These are phyloP conservation scores for Tilletia indica DNA, from an alignment of 1,284 basidiomycete genomes.

Conservation along the genomic window DNA sequence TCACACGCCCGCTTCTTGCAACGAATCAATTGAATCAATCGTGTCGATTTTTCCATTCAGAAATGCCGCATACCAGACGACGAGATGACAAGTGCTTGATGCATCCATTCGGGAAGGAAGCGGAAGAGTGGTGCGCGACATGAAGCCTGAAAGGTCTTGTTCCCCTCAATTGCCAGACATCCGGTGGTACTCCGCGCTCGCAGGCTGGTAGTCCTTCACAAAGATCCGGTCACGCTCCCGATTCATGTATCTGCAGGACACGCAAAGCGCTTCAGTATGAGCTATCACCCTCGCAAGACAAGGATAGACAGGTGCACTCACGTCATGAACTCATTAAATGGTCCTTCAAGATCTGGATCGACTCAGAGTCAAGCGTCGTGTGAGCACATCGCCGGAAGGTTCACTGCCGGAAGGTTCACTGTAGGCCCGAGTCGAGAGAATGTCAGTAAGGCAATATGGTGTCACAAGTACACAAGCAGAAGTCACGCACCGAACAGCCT, in stretches of 20 bases:
- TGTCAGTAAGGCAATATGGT: not conserved
- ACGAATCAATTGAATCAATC: too few relatives aligned
- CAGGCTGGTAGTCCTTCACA: constrained; percentile 69
- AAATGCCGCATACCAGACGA: too few relatives aligned
- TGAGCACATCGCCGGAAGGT: constrained; percentile 78
- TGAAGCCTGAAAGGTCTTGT: not conserved
- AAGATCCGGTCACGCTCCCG: constrained; percentile 69
- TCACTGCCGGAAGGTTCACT: constrained; percentile 64
- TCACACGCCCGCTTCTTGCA: too few relatives aligned
- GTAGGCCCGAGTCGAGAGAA: not conserved
- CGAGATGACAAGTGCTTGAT: too few relatives aligned
- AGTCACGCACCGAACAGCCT: constrained; percentile 78
- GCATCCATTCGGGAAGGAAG: too few relatives aligned
- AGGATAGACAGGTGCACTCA: constrained; percentile 59
- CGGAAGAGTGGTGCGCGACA: too few relatives aligned
- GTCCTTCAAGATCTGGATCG: constrained; percentile 76
- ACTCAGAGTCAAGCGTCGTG: constrained; percentile 87
- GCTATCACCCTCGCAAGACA: too few relatives aligned
- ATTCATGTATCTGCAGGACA: constrained; percentile 65
- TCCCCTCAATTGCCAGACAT: constrained; percentile 54
- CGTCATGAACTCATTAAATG: constrained; percentile 87
- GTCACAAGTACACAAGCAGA: not conserved
- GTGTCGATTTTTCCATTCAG: too few relatives aligned
- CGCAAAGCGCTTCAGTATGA: not conserved
- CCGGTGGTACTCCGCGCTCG: constrained; percentile 72